Percentiles rank a stretch among this genome's conserved stretches.
These are phyloP conservation scores for Gorgonomyces haynaldii DNA, from an alignment of 192 early-diverging fungal species.

Conservation along the genomic window DNA sequence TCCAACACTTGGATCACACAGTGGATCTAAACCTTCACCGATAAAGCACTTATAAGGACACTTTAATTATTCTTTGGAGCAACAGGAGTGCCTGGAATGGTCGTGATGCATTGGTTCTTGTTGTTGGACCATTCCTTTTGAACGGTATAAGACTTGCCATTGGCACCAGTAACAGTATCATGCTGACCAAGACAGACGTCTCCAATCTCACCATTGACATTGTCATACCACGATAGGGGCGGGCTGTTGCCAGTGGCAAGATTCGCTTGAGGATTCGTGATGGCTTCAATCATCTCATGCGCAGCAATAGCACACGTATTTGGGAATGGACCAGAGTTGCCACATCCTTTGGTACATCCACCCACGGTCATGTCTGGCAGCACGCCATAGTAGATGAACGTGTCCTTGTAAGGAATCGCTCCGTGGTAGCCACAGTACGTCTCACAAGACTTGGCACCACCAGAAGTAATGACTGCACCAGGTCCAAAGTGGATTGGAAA, in stretches of 20 bases:
- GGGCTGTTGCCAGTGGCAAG: neutral
- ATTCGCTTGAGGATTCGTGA: conserved; percentile 18
- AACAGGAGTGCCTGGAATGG: no score
- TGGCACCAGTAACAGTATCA: neutral
- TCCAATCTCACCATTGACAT: conserved; percentile 19
- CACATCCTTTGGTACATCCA: conserved; percentile 16
- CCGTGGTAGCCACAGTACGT: conserved; percentile 24
- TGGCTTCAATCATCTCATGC: conserved; percentile 21
- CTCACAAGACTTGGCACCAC: neutral
- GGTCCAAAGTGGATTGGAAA: conserved; percentile 27
- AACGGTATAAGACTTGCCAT: neutral
- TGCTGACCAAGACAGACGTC: conserved; percentile 15
- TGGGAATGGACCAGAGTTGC: conserved; percentile 6
- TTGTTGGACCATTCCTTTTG: conserved; percentile 7
- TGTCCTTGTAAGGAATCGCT: conserved; percentile 6
- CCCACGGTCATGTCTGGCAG: conserved; percentile 24
- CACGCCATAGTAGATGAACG: conserved; percentile 14
- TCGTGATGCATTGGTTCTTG: neutral
- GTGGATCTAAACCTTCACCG: no score
- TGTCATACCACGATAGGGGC: conserved; percentile 15
- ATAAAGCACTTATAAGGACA: no score
- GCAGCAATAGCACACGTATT: conserved; percentile 21
- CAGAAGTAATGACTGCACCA: neutral
- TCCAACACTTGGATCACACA: no score
- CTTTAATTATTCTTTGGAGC: no score